These are phyloP conservation scores for Blastobotrys attinorum DNA, from an alignment of 805 yeast genomes.

Conservation along the genomic window DNA sequence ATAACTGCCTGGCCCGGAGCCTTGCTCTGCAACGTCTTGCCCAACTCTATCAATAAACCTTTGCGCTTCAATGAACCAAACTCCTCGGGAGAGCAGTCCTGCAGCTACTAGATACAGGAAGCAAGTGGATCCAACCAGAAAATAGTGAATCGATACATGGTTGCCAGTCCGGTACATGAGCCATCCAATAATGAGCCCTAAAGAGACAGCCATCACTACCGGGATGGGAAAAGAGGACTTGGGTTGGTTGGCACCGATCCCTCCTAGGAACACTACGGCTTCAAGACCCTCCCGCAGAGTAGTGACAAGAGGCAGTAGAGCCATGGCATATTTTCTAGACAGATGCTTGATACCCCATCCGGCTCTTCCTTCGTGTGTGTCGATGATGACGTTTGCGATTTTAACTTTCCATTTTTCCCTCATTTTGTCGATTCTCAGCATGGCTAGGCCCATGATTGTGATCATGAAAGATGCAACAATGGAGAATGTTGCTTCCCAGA, in stretches of 20 bases:
- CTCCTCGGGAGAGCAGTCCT: constrained; percentile 77
- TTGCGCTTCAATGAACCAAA: constrained; percentile 85
- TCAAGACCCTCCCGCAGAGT: constrained; percentile 85
- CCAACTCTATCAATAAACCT: constrained; percentile 71
- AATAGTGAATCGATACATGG: constrained; percentile 64
- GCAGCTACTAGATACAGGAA: constrained; percentile 79
- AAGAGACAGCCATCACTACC: constrained; percentile 45
- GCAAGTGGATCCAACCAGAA: constrained; percentile 67
- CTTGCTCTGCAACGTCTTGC: constrained; percentile 77
- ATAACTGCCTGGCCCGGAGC: constrained; percentile 90
- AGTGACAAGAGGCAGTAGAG: constrained; percentile 75
- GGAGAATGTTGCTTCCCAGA: constrained; percentile 84
- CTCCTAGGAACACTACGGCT: constrained; percentile 88
- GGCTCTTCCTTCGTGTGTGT: constrained; percentile 19
- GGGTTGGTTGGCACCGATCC: constrained; percentile 72
- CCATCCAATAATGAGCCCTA: constrained; percentile 59
- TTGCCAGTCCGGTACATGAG: constrained; percentile 71
- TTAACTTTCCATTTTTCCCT: constrained; percentile 74
- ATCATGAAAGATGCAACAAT: constrained; percentile 70
- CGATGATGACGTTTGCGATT: constrained; percentile 36
- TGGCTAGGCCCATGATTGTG: constrained; percentile 79
- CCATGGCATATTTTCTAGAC: constrained; percentile 53
- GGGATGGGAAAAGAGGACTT: constrained; percentile 57
- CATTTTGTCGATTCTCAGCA: constrained; percentile 71
- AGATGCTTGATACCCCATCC: constrained; percentile 14